Base-by-base conservation (phyloP, 2,329 filamentous ascomycete genomes). In the Hypomyces rosellus region DNA sequence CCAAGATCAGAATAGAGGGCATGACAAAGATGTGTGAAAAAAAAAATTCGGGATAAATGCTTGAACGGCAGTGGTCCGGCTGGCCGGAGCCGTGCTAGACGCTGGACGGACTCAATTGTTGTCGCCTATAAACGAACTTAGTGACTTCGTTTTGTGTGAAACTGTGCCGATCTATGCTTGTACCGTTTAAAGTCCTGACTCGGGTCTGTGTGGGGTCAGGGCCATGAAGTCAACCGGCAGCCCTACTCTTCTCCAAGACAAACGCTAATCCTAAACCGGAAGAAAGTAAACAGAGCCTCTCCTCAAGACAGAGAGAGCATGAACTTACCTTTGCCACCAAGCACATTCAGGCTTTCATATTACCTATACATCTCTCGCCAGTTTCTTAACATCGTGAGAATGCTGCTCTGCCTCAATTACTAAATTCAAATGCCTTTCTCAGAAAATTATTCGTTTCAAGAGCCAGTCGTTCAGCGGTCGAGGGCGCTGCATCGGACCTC, bases 41-140 rank as follows among this genome's bases (percentile, higher is more conserved):
- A n/a, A 63, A 66, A 67, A 64, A 59, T 60, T 63, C 51, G 54
- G 38, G 13, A 61, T 56, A 55, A 55, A 53, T 55, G 48, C 46
- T 54, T 49, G 54, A 52, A 57, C 57, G 58, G 59, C 58, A 63
- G 59, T 61, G 60, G 54, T 54, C 63, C 61, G 59, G 60, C 55
- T 57, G 42, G 45, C 54, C 54, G 58, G 52, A 51, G 49, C 49
- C 30, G 49, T 45, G 39, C 39, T 39, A 45, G 42, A 51, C 49
- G 38, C 46, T 38, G 38, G 33, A n/a, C 42, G 45, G 46, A 47
- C 44, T 20, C 47, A 40, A 20, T 34, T 44, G 25, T 30, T 30
- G 25, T 30, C 25, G 25, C 25, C 34, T 44, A 37, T 30, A 30
- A 30, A 30, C 25, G 6, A 30, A 30, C 25, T 30, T 30, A 30